phyloP scores from a whole-genome alignment of 139 green algal genomes.

The Asterochloris erici region DNA sequence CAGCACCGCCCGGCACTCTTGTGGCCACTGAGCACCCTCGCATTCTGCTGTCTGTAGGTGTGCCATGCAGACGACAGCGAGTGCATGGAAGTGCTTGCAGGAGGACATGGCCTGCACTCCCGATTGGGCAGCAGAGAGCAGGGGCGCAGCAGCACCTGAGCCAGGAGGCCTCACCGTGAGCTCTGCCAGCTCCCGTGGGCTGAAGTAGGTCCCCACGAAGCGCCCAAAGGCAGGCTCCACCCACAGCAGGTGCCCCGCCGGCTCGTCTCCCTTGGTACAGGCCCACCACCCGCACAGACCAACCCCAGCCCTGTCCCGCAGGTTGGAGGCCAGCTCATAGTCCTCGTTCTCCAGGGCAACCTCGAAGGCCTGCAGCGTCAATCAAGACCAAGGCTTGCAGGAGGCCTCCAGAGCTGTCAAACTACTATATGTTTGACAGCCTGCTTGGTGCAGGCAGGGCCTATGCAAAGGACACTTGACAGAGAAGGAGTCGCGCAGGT shows the following conservation, averaged over 20 bases:
- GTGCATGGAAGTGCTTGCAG: not conserved
- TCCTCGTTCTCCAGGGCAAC: conserved; percentile 55
- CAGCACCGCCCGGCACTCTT: not conserved
- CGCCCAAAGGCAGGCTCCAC: conserved; percentile 47
- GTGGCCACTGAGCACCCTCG: not conserved
- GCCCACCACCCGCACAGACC: conserved; percentile 77
- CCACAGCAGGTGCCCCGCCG: conserved; percentile 69
- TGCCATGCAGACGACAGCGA: not conserved
- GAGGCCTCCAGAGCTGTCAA: not conserved
- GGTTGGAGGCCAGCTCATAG: conserved; percentile 57
- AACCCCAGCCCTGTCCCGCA: conserved; percentile 57
- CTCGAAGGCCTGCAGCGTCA: conserved; percentile 39
- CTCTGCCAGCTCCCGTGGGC: conserved; percentile 53
- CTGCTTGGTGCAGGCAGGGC: not conserved
- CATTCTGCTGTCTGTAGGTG: not conserved
- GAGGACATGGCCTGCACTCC: not conserved
- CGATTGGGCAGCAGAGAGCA: not conserved
- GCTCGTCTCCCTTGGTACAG: conserved; percentile 51
- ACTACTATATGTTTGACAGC: not conserved
- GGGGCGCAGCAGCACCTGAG: not conserved
- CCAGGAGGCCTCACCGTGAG: not conserved
- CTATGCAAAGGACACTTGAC: not conserved
- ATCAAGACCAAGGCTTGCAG: not conserved
- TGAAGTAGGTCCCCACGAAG: conserved; percentile 53
- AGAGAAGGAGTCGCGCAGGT: not conserved